phyloP scores from a whole-genome alignment of 1,284 basidiomycete species.

The Ustilago esculenta region DNA sequence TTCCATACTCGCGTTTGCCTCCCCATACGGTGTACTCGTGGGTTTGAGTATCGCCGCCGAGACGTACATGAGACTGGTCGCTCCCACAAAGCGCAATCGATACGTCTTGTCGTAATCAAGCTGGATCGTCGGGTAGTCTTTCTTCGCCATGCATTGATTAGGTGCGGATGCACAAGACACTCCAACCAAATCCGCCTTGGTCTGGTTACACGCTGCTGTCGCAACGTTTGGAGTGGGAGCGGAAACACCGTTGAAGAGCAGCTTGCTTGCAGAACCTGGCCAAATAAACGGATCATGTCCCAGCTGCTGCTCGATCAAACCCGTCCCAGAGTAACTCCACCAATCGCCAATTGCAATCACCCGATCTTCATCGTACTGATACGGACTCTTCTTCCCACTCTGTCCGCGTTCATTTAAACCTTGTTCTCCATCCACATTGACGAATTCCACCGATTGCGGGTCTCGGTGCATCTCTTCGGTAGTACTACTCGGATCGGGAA shows the following conservation, averaged over 20 bases:
- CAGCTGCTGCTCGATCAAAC: conserved; percentile 26
- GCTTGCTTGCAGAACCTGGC: conserved; percentile 45
- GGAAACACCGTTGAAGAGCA: conserved; percentile 51
- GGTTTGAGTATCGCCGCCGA: conserved; percentile 22
- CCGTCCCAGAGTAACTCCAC: conserved; percentile 18
- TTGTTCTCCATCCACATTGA: conserved; percentile 1
- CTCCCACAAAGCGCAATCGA: conserved; percentile 44
- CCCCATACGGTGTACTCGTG: conserved; percentile 4
- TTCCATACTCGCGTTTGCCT: background rate
- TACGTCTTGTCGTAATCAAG: conserved; percentile 51
- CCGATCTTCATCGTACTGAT: conserved; percentile 37
- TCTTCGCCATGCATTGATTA: background rate
- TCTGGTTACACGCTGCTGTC: conserved; percentile 36
- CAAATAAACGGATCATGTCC: conserved; percentile 49
- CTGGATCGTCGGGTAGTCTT: conserved; percentile 19
- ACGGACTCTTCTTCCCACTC: conserved; percentile 11
- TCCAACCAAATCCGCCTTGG: background rate
- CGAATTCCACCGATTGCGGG: background rate
- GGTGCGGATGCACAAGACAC: conserved; percentile 11
- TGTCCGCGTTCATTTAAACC: conserved; percentile 3
- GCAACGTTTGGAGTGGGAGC: background rate
- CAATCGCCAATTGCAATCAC: conserved; percentile 50
- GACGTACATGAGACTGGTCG: conserved; percentile 33
- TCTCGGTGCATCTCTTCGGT: background rate
- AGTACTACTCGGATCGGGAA: conserved; percentile 1